phyloP scores from a whole-genome alignment of 495 filamentous ascomycete genomes.

The Hypoxylon fragiforme region DNA sequence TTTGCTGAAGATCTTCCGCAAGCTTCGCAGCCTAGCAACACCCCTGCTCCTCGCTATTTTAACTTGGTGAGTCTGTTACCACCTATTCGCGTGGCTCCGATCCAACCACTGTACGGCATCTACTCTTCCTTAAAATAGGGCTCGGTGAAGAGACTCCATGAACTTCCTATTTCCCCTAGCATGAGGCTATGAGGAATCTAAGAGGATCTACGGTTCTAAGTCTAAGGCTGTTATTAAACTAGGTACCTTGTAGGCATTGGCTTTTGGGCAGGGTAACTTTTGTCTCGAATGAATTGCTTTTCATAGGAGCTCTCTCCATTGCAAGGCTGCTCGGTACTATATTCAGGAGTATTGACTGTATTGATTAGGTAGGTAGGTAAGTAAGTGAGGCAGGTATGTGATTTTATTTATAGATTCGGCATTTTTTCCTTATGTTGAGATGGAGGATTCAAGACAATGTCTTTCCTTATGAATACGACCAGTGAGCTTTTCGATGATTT shows the following conservation, averaged over 20 bases:
- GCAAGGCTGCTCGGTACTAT: too few relatives aligned
- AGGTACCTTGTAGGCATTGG: too few relatives aligned
- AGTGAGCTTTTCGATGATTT: not conserved
- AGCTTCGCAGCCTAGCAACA: constrained; percentile 16
- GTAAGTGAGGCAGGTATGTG: not conserved
- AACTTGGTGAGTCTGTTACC: constrained; percentile 20
- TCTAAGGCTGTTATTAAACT: too few relatives aligned
- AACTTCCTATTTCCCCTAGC: constrained; percentile 2
- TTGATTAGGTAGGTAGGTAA: not conserved
- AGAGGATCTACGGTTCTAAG: too few relatives aligned
- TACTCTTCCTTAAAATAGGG: constrained; percentile 18
- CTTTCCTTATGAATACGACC: constrained; percentile 15
- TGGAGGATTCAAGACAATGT: constrained; percentile 16
- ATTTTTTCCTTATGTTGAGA: not conserved
- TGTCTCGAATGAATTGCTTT: too few relatives aligned
- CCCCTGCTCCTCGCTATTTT: constrained; percentile 23
- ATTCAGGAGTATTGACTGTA: too few relatives aligned
- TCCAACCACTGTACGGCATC: constrained; percentile 6
- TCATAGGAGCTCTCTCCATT: too few relatives aligned
- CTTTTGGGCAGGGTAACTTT: too few relatives aligned
- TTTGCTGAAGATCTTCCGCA: constrained; percentile 32
- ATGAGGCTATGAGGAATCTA: too few relatives aligned
- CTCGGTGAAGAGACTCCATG: constrained; percentile 27
- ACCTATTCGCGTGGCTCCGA: constrained; percentile 30
- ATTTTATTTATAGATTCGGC: too few relatives aligned